These are phyloP conservation scores for Rosa rugosa DNA, from an alignment of 306 rosid species.

Conservation along the genomic window DNA sequence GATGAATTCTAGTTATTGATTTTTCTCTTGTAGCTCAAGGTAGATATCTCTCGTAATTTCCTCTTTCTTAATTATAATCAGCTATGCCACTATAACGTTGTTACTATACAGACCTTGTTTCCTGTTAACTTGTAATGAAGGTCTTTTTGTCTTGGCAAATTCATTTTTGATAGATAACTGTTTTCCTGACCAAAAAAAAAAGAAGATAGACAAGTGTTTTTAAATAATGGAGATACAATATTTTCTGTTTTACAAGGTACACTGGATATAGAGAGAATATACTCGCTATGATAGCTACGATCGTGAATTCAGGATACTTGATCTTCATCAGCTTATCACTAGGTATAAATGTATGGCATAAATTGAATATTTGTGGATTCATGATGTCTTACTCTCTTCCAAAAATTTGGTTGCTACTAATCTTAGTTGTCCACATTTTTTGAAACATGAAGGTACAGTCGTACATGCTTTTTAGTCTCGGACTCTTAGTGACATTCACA, in stretches of 20 bases:
- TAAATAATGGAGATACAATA: neutral
- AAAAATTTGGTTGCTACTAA: neutral
- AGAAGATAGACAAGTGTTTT: neutral
- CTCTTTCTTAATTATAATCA: conserved; percentile 9
- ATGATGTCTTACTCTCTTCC: neutral
- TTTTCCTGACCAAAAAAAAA: too few relatives aligned
- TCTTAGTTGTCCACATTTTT: neutral
- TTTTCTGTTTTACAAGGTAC: neutral
- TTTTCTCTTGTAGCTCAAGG: conserved; percentile 32
- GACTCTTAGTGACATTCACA: neutral
- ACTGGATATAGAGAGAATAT: neutral
- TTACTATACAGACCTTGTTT: conserved; percentile 2
- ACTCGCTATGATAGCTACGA: neutral
- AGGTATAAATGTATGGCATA: neutral
- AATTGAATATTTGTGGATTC: neutral
- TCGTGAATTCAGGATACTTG: neutral
- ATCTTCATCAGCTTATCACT: neutral
- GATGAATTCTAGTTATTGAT: conserved; percentile 54
- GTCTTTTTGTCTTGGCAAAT: neutral
- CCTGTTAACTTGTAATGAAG: neutral
- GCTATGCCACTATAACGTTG: conserved; percentile 11
- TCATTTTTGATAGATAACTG: neutral
- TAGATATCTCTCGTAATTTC: conserved; percentile 13
- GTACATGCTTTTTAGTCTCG: neutral
- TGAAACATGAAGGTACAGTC: neutral